Evolutionary conservation across 2,329 filamentous ascomycete species (phyloP).

Genomic region (Arthrobotrys conoides): DNA sequence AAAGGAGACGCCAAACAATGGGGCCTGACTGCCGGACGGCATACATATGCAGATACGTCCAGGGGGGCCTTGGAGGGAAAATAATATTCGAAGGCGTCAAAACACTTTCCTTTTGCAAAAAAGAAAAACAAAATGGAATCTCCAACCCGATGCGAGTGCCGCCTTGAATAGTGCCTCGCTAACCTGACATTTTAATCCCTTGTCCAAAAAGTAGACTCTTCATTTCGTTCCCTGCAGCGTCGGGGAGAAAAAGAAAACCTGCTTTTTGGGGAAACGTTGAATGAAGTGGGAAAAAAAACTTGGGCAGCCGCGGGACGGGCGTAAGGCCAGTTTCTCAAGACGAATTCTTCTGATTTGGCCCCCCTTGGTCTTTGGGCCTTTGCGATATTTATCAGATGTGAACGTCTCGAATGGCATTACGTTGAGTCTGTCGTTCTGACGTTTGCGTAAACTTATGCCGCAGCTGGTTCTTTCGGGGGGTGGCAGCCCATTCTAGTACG

Average conservation of each 20-base stretch:
- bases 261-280: not conserved
- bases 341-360: not conserved
- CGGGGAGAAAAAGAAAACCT: not conserved
- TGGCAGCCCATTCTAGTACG: not conserved
- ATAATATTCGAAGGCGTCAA: not conserved
- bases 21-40: constrained; percentile 3
- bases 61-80: not conserved
- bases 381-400: not conserved
- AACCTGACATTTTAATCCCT: not conserved
- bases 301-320: not conserved
- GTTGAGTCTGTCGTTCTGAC: not conserved
- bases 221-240: not conserved
- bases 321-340: not conserved
- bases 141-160: constrained; percentile 5
- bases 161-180: constrained; percentile 10
- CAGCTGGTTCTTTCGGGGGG: constrained; percentile 6
- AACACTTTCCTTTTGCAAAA: not conserved
- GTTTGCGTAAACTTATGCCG: not conserved
- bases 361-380: not conserved
- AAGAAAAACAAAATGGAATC: not conserved
- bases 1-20: constrained; percentile 1
- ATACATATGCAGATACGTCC: not conserved
- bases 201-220: constrained; percentile 10
- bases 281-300: not conserved
- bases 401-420: not conserved